These are phyloP conservation scores for Pichia membranifaciens DNA, from an alignment of 805 yeast species.

Conservation along the genomic window DNA sequence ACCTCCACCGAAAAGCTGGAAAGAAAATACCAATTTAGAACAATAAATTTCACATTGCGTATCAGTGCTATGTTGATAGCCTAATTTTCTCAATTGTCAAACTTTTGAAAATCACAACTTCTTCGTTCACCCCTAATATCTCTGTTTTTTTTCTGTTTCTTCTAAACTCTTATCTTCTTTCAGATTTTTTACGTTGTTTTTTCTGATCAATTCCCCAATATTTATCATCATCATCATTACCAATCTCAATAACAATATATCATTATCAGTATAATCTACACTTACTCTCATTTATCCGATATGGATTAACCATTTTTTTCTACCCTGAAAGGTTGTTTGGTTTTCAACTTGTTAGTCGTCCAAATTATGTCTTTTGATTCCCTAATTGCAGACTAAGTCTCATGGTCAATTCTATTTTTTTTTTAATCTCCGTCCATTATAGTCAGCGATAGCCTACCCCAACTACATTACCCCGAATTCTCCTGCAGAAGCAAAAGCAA, in stretches of 20 bases:
- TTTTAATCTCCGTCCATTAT: not conserved
- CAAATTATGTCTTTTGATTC: not conserved
- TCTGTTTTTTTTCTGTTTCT: not conserved
- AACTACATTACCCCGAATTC: too few relatives aligned
- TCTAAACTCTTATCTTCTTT: not conserved
- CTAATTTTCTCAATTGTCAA: not conserved
- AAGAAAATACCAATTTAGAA: not conserved
- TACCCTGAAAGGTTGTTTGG: not conserved
- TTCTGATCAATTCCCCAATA: not conserved
- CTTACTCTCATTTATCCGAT: too few relatives aligned
- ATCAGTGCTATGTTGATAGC: not conserved
- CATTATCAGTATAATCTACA: too few relatives aligned
- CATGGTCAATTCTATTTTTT: not conserved
- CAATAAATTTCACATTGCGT: too few relatives aligned
- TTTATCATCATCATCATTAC: not conserved
- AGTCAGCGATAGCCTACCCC: too few relatives aligned
- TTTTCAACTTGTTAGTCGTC: not conserved
- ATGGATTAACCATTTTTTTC: slow-evolving; percentile 1
- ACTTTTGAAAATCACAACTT: too few relatives aligned
- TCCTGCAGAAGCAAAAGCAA: too few relatives aligned
- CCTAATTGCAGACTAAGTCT: not conserved
- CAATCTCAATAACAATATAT: not conserved
- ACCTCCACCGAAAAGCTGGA: not conserved
- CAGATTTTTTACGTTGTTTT: too few relatives aligned
- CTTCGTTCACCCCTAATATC: not conserved